Base-by-base conservation (phyloP, 1,139 yeast species). In the Protomyces lactucae-debilis region DNA sequence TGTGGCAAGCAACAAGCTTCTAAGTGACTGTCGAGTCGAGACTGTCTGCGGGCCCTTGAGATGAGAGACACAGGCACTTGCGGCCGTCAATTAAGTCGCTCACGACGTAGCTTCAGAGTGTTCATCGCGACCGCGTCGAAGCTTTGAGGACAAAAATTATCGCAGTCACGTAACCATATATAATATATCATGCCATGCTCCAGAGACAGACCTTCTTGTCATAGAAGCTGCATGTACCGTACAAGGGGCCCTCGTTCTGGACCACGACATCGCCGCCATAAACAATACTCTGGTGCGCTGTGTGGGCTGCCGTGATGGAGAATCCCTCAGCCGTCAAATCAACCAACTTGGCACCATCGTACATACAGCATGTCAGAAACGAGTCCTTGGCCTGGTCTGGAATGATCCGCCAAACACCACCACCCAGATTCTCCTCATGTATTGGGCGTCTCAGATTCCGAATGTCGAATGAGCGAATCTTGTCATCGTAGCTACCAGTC, bases 381-480 rank as follows among this genome's bases (percentile, higher is more conserved):
- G 52, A 51, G 28, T 37, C 48, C 21, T 39, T 23, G 23, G 21
- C 12, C 18, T 52, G 55, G 25, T 43, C 48, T 21, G 61, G 63
- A 18, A 64, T 32, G 63, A 64, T 60, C 10, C 65, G 37, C 65
- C 65, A 64, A 52, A 60, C 63, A 9, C 65, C 63, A n/a, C 63
- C 63, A 37, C 64, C 63, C n/a, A 64, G 37, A 25, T 64, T 53
- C 35, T 25, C 55, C 36, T 52, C 63, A 32, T 51, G 55, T 4
- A 64, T 9, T 2, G 61, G 55, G 6, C 60, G 39, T 10, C 53
- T 53, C 6, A 37, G 48, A 36, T 52, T 45, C 10, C 65, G 45
- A n/a, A 57, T 37, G 45, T 64, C 65, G 25, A 64, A 64, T 18
- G 55, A 25, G 9, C 63, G 61, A 12, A 64, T 64, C 32, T 40